Percentiles rank a stretch among this genome's conserved stretches.
Conservation (phyloP, 2,329 filamentous ascomycete genomes). For the Periconia sp. region DNA sequence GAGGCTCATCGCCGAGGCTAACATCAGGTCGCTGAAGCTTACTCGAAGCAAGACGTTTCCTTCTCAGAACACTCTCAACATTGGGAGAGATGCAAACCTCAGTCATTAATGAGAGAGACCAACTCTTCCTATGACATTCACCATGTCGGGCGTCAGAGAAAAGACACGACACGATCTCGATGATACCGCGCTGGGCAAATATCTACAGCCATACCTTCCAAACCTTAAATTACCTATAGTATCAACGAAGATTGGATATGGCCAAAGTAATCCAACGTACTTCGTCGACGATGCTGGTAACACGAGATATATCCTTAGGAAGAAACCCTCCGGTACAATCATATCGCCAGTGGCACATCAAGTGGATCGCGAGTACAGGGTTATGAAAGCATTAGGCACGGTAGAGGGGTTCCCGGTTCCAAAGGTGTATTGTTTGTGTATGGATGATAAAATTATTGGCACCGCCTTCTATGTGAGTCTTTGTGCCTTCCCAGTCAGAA, state of each 20-base stretch:
- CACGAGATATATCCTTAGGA: conserved; percentile 82
- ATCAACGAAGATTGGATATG: conserved; percentile 81
- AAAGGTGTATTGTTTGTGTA: conserved; percentile 80
- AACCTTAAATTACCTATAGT: conserved; percentile 30
- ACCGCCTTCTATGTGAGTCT: conserved; percentile 77
- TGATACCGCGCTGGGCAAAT: conserved; percentile 34
- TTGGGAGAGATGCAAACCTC: too few relatives aligned
- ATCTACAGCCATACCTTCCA: conserved; percentile 34
- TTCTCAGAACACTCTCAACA: too few relatives aligned
- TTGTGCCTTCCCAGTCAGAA: too few relatives aligned
- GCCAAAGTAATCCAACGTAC: conserved; percentile 96
- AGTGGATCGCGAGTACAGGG: conserved; percentile 91
- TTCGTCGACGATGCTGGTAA: conserved; percentile 74
- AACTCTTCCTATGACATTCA: too few relatives aligned
- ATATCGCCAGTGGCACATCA: conserved; percentile 93
- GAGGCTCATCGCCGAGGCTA: too few relatives aligned
- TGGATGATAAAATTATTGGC: conserved; percentile 78
- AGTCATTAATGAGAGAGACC: too few relatives aligned
- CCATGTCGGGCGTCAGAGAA: too few relatives aligned
- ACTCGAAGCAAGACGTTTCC: too few relatives aligned
- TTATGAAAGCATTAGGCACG: conserved; percentile 77
- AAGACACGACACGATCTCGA: conserved; percentile 40
- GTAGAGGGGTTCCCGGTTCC: conserved; percentile 86
- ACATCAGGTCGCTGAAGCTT: too few relatives aligned
- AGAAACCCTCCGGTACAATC: conserved; percentile 91